These are phyloP conservation scores for Acorus gramineus DNA, from an alignment of 106 monocot genomes.

Conservation along the genomic window DNA sequence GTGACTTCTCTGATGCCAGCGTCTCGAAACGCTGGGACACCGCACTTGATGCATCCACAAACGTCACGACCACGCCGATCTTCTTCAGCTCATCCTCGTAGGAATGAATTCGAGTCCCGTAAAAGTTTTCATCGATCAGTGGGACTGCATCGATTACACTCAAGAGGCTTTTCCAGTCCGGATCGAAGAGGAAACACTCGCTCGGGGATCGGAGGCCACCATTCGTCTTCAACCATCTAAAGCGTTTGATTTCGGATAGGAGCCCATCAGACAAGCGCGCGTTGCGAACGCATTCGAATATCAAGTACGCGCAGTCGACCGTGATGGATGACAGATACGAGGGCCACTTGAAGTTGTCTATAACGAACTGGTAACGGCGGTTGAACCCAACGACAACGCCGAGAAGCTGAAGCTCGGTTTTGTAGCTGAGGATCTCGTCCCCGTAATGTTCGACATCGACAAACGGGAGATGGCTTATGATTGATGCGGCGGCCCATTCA, in stretches of 20 bases:
- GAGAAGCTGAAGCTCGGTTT: slow-evolving; percentile 2
- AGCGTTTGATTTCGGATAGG: neutral
- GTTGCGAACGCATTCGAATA: slow-evolving; percentile 5
- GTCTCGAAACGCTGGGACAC: slow-evolving; percentile 5
- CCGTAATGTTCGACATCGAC: slow-evolving; percentile 5
- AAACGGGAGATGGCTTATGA: slow-evolving; percentile 8
- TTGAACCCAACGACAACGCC: neutral
- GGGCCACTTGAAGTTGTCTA: neutral
- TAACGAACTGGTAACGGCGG: neutral
- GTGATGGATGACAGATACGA: neutral
- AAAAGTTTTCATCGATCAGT: slow-evolving; percentile 2
- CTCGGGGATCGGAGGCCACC: neutral
- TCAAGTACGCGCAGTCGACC: neutral
- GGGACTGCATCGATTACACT: neutral
- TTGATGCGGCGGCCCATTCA: slow-evolving; percentile 2
- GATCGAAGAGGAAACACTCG: neutral
- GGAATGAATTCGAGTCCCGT: slow-evolving; percentile 1
- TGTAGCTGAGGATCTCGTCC: neutral
- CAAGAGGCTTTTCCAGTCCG: slow-evolving; percentile 7
- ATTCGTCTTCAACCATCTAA: slow-evolving; percentile 1
- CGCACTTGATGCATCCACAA: neutral
- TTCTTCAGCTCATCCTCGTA: slow-evolving; percentile 39
- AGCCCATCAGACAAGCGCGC: slow-evolving; percentile 1
- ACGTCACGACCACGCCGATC: slow-evolving; percentile 12
- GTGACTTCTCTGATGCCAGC: slow-evolving; percentile 1